Evolutionary conservation across 1,139 yeast species (phyloP).

Genomic region (Geotrichum klebahnii): DNA sequence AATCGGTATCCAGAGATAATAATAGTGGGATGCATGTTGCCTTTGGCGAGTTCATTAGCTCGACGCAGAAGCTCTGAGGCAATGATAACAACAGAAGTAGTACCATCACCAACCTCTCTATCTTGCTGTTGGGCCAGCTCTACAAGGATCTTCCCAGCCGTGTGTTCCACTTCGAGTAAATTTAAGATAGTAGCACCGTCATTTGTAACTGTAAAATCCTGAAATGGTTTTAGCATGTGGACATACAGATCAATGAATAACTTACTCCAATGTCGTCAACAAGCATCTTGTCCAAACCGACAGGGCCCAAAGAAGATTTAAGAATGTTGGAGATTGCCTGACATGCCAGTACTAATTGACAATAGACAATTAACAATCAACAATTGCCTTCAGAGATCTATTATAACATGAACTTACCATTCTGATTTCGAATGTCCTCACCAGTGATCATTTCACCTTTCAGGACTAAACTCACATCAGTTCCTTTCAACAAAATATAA

Average conservation of each 20-base stretch:
- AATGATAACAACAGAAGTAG: slow-evolving; percentile 82
- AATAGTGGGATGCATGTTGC: slow-evolving; percentile 95
- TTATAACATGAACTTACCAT: slow-evolving; percentile 43
- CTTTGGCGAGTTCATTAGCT: slow-evolving; percentile 90
- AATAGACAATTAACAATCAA: not conserved
- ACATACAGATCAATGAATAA: not conserved
- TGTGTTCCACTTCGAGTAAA: slow-evolving; percentile 93
- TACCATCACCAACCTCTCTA: slow-evolving; percentile 97
- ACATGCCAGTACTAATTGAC: slow-evolving; percentile 66
- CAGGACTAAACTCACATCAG: slow-evolving; percentile 46
- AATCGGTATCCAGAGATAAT: slow-evolving; percentile 93
- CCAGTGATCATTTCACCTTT: slow-evolving; percentile 97
- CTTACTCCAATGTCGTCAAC: slow-evolving; percentile 91
- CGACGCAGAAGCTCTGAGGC: slow-evolving; percentile 89
- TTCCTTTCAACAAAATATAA: not conserved
- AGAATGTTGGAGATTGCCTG: slow-evolving; percentile 96
- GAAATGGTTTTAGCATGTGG: not conserved
- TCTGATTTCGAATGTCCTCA: slow-evolving; percentile 93
- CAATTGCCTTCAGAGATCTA: no score
- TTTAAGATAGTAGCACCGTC: slow-evolving; percentile 97
- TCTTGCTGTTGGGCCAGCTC: slow-evolving; percentile 99
- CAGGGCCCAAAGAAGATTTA: slow-evolving; percentile 95
- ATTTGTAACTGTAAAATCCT: slow-evolving; percentile 93
- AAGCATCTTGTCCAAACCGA: slow-evolving; percentile 95
- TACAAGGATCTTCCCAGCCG: slow-evolving; percentile 95